These are phyloP conservation scores for Spergularia marina DNA, from an alignment of 148 eudicot genomes.

Conservation along the genomic window DNA sequence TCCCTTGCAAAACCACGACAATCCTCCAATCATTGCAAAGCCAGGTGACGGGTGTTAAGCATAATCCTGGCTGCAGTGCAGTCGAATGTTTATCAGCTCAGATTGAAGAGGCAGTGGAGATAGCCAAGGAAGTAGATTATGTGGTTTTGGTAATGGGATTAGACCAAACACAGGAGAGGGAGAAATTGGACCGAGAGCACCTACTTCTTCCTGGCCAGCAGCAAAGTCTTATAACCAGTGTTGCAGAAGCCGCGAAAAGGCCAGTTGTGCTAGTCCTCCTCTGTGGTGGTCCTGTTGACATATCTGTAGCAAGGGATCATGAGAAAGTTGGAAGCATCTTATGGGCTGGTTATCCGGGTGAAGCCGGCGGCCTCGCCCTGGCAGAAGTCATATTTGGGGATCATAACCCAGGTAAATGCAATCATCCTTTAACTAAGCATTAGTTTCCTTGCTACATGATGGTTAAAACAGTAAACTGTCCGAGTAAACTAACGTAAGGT, in stretches of 20 bases:
- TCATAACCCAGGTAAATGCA: conserved; percentile 50
- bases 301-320: conserved; percentile 39
- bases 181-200: conserved; percentile 41
- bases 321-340: conserved; percentile 50
- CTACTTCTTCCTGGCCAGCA: conserved; percentile 54
- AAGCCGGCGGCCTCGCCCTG: conserved; percentile 57
- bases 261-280: conserved; percentile 55
- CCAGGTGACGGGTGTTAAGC: conserved; percentile 30
- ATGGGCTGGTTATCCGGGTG: conserved; percentile 74
- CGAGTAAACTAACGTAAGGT: background rate
- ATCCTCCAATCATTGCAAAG: conserved; percentile 42
- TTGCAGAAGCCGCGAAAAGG: conserved; percentile 42
- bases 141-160: conserved; percentile 54
- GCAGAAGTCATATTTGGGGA: conserved; percentile 56
- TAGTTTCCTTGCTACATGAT: background rate
- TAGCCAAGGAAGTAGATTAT: conserved; percentile 42
- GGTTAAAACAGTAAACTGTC: background rate
- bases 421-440: background rate
- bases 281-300: conserved; percentile 54
- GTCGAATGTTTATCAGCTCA: conserved; percentile 38
- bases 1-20: conserved; percentile 48
- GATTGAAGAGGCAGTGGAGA: conserved; percentile 26
- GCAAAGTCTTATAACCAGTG: conserved; percentile 33
- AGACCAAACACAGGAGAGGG: conserved; percentile 52
- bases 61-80: conserved; percentile 45